A percentile compares a stretch with the other conserved stretches of the same genome.
Conservation (phyloP, 2,329 filamentous ascomycete species). For the Stemphylium vesicarium region DNA sequence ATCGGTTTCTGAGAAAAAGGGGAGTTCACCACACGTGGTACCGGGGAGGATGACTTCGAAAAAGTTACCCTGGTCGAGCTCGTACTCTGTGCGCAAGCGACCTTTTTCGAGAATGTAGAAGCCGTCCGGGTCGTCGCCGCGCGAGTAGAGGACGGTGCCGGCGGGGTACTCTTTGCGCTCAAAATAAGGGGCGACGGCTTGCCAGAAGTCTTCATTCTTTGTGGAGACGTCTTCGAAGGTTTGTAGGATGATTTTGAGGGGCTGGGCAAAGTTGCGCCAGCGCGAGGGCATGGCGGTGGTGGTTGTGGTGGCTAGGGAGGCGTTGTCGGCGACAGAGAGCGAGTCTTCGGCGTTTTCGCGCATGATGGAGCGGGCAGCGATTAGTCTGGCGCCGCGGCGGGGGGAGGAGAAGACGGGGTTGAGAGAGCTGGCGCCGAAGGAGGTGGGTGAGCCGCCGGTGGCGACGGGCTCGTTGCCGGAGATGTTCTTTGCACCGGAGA, state of each 20-base stretch:
- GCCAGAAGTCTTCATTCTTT: conserved; percentile 96
- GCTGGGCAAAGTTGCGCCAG: conserved; percentile 89
- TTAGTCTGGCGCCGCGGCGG: conserved; percentile 75
- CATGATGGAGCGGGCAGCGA: conserved; percentile 78
- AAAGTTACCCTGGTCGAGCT: conserved; percentile 85
- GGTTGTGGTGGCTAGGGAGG: conserved; percentile 9
- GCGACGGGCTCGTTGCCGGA: conserved; percentile 20
- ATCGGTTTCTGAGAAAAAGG: conserved; percentile 91
- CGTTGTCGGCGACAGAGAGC: conserved; percentile 21
- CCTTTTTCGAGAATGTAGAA: conserved; percentile 93
- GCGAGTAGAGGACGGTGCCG: conserved; percentile 76
- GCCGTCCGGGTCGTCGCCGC: conserved; percentile 75
- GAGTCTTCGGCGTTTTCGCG: conserved; percentile 55
- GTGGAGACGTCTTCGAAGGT: conserved; percentile 89
- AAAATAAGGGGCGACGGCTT: conserved; percentile 78
- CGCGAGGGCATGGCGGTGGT: conserved; percentile 53
- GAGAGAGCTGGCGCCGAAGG: conserved; percentile 40
- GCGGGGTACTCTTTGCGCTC: conserved; percentile 68
- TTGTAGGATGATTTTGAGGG: conserved; percentile 88
- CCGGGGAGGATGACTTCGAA: conserved; percentile 93
- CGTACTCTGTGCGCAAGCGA: conserved; percentile 87
- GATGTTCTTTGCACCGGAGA: conserved; percentile 25
- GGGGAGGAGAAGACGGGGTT: conserved; percentile 76
- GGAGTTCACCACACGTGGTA: conserved; percentile 92
- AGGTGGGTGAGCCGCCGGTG: conserved; percentile 30